These are phyloP conservation scores for Porogramme epimiltina DNA, from an alignment of 1,284 basidiomycete genomes.

Conservation along the genomic window DNA sequence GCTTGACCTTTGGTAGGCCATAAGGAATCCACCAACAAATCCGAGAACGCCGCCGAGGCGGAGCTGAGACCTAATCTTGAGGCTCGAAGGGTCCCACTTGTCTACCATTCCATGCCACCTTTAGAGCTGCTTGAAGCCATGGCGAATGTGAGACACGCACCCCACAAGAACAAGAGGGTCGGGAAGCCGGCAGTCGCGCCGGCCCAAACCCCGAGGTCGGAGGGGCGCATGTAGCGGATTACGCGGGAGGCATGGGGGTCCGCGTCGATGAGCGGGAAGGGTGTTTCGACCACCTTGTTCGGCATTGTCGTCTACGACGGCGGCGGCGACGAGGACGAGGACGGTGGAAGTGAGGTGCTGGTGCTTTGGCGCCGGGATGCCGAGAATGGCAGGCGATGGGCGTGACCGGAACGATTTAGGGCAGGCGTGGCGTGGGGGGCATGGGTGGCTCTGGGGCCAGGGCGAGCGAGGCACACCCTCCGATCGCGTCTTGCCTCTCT, in stretches of 20 bases:
- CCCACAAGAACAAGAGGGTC: conserved; percentile 72
- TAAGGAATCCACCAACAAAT: conserved; percentile 86
- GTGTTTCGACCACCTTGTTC: conserved; percentile 68
- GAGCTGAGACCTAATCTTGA: conserved; percentile 42
- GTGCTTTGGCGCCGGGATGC: conserved; percentile 7
- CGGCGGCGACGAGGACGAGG: conserved; percentile 18
- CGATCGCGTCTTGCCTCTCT: conserved; percentile 6
- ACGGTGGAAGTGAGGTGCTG: conserved; percentile 10
- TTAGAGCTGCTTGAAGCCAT: not conserved
- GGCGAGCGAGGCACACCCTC: conserved; percentile 12
- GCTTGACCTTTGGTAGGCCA: conserved; percentile 91
- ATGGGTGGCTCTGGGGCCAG: conserved; percentile 18
- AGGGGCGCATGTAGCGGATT: conserved; percentile 85
- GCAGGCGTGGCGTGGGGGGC: conserved; percentile 14
- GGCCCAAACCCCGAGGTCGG: conserved; percentile 89
- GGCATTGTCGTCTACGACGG: conserved; percentile 53
- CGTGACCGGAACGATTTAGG: conserved; percentile 25
- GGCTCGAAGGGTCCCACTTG: conserved; percentile 45
- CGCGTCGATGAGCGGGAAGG: conserved; percentile 86
- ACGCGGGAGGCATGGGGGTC: conserved; percentile 94
- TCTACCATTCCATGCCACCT: conserved; percentile 34
- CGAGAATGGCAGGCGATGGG: conserved; percentile 15
- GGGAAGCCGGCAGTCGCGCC: conserved; percentile 82
- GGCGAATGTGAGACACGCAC: conserved; percentile 44
- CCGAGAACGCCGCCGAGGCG: conserved; percentile 60